Conservation (phyloP, 495 filamentous ascomycete genomes). For the Penicillium egyptiacum region DNA sequence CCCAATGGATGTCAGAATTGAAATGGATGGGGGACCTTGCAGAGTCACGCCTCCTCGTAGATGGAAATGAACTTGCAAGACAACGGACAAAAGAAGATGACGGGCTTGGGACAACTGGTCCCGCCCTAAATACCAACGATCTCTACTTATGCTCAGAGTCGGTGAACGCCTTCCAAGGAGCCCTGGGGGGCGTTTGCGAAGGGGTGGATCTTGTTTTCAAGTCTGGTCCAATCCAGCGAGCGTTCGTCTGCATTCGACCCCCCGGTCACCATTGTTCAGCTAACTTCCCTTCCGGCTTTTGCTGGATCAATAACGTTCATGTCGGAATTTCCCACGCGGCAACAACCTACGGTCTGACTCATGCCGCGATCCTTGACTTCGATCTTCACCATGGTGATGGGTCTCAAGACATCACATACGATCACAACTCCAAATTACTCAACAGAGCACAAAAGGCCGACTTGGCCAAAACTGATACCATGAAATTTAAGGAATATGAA, state of each 20-base stretch:
- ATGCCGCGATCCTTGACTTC: slow-evolving; percentile 95
- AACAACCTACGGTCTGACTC: slow-evolving; percentile 77
- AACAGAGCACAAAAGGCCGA: slow-evolving; percentile 40
- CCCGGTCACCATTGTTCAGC: slow-evolving; percentile 95
- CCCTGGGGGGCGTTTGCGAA: slow-evolving; percentile 85
- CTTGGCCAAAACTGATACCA: neutral
- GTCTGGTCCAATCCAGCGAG: slow-evolving; percentile 55
- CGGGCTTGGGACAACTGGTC: slow-evolving; percentile 40
- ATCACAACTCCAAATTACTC: slow-evolving; percentile 67
- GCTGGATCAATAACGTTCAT: slow-evolving; percentile 98
- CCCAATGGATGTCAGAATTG: slow-evolving; percentile 88
- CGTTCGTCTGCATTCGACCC: slow-evolving; percentile 81
- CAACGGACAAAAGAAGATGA: slow-evolving; percentile 49
- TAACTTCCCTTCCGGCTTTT: slow-evolving; percentile 86
- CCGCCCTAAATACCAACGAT: slow-evolving; percentile 66
- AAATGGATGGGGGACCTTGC: slow-evolving; percentile 78
- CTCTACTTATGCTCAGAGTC: slow-evolving; percentile 87
- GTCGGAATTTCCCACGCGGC: slow-evolving; percentile 91
- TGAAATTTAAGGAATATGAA: slow-evolving; percentile 1
- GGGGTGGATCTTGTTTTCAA: slow-evolving; percentile 85
- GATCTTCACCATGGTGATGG: slow-evolving; percentile 97
- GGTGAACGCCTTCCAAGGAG: slow-evolving; percentile 81
- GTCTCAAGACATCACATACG: slow-evolving; percentile 88
- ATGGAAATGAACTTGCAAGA: slow-evolving; percentile 72
- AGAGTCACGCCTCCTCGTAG: slow-evolving; percentile 67